A percentile compares a stretch with the other conserved stretches of the same genome.
Conservation (phyloP, 148 eudicot genomes). For the Heliosperma pusillum region DNA sequence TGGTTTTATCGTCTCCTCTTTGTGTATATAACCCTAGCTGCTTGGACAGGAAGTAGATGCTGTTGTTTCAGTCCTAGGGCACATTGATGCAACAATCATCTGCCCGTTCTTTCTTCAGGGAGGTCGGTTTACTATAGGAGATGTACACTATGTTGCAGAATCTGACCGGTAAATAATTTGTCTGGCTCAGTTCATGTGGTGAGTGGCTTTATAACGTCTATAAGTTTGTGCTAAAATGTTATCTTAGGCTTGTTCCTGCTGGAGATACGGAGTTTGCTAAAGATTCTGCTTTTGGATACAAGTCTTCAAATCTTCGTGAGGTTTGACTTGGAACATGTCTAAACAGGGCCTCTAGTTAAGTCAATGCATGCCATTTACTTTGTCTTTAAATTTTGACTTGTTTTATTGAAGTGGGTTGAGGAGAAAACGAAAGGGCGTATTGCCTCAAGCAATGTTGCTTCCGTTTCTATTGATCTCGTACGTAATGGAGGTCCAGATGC, state of each 20-base stretch:
- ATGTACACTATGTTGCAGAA: conserved; percentile 92
- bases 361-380: neutral
- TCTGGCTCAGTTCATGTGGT: neutral
- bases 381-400: conserved; percentile 10
- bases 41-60: conserved; percentile 84
- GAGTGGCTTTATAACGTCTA: neutral
- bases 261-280: conserved; percentile 97
- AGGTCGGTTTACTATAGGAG: conserved; percentile 90
- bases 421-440: conserved; percentile 87
- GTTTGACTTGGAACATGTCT: conserved; percentile 33
- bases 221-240: conserved; percentile 6
- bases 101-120: conserved; percentile 99
- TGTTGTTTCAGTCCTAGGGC: conserved; percentile 84
- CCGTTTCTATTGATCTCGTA: conserved; percentile 75
- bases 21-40: conserved; percentile 18
- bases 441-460: conserved; percentile 64
- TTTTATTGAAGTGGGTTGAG: conserved; percentile 76
- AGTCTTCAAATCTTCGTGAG: conserved; percentile 90
- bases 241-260: conserved; percentile 87
- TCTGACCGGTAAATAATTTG: conserved; percentile 52
- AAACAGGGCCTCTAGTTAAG: neutral
- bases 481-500: conserved; percentile 87
- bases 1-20: conserved; percentile 4
- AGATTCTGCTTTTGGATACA: conserved; percentile 95
- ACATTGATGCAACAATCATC: conserved; percentile 91